Evolutionary conservation across 2,329 filamentous ascomycete genomes (phyloP), one percentile per base, ranked within the genome.

Genomic region (Keithomyces neogunnii): DNA sequence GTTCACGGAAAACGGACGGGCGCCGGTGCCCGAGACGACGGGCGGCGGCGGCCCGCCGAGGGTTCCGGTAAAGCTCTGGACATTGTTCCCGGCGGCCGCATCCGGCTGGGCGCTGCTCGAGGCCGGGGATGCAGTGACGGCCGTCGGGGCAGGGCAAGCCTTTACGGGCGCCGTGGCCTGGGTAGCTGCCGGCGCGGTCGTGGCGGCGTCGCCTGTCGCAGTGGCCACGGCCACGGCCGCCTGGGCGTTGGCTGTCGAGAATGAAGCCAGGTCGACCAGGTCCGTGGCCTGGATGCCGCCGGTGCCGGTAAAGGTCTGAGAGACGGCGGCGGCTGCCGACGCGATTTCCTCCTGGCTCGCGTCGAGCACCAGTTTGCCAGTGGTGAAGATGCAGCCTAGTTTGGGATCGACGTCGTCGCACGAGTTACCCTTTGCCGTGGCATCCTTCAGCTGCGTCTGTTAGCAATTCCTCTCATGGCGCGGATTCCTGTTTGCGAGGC

Each of bases 371-470:
- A 80, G 68, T 5, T 80, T 69, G 13, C 70, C 69, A 53, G 75
- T 62, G 5, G 71, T 70, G 60, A 78, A 80, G 61, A 82, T 81
- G 60, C 78, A 82, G 6, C 78, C 78, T 3, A 66, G 65, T 2
- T 67, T 60, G 52, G 80, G 74, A 45, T 75, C 62, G 3, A 57
- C 63, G 19, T 67, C 68, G 54, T 81, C 70, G 56, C 78, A 82
- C 32, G 72, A 73, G 59, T 65, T 64, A 6, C 64, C 64, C 28
- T 48, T 48, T 7, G 46, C 46, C 6, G 46, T 48, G 13, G 36
- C 31, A 48, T 48, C 46, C 38, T 39, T 48, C 5, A 30, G 3
- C 46, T 48, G n/a, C 3, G 5, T 9, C n/a, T 10, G 6, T 35
- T 35, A 35, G 11, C 6, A 35, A 11, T 35, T 35, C 6, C 6